Evolutionary conservation across 192 early-diverging fungal species (phyloP), one percentile per base, ranked within the genome.

Genomic region (Gonapodya prolifera): DNA sequence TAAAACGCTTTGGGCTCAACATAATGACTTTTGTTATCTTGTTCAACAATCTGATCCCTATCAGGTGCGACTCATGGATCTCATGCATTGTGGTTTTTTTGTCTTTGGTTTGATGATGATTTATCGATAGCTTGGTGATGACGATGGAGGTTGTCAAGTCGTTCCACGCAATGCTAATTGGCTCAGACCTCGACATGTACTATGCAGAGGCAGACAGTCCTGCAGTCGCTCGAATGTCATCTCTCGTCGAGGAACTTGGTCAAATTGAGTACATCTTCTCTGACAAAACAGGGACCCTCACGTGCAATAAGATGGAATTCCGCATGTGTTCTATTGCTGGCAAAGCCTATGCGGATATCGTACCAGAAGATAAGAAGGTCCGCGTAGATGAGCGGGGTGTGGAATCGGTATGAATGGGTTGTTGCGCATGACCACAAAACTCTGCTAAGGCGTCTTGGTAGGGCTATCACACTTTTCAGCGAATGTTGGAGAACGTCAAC

Each of bases 131-230:
- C 87, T 92, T 98, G 84, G 96, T 99, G 80, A 94, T 99, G 30
- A 97, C 95, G 23, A 96, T 99, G 96, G 98, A 99, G 81, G 89
- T 97, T 73, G 96, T 97, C 36, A 99, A 99, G 85, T 98, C 91
- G 82, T 89, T 90, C 82, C 90, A 95, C 80, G 92, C 93, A 0
- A 83, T 88, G 77, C 85, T 97, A 31, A 97, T 99, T 82, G 93
- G 96, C 84, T 85, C 87, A 8, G 96, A 99, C 79, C 80, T 95
- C 81, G 97, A 99, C 81, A 94, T 99, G 88, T 99, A 97, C 84
- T 92, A 97, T 78, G 97, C 95, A 81, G 83, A 86, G 35, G 92
- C 93, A 0, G 93, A 98, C 82, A 96, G 96, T 23, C 92, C 97
- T 17, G 96, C 97, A 8, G 87, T 93, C 61, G 94, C 94, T 1